Evolutionary conservation across 1,284 basidiomycete species (phyloP).

Genomic region (Leccinum griseonigrum): DNA sequence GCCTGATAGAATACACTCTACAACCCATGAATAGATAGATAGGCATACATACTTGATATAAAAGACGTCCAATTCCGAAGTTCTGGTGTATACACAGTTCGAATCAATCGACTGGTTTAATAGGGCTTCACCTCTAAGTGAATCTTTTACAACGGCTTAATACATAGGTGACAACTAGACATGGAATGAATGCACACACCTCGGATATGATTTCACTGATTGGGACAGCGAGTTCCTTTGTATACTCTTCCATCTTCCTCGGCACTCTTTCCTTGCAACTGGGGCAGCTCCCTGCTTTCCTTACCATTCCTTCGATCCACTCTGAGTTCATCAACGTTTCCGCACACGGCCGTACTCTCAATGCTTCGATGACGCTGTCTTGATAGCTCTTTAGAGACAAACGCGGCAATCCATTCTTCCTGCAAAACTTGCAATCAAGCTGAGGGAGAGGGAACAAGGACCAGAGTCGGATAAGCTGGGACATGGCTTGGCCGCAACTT

Average conservation of each 20-base stretch:
- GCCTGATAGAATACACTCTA: slow-evolving; percentile 8
- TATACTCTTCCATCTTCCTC: slow-evolving; percentile 30
- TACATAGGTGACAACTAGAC: background rate
- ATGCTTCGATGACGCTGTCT: slow-evolving; percentile 32
- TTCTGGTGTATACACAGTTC: slow-evolving; percentile 7
- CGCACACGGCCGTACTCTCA: slow-evolving; percentile 30
- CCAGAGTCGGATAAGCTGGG: slow-evolving; percentile 32
- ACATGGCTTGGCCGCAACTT: slow-evolving; percentile 41
- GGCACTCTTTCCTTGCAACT: slow-evolving; percentile 31
- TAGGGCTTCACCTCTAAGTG: slow-evolving; percentile 32
- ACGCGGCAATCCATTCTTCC: slow-evolving; percentile 34
- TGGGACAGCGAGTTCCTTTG: slow-evolving; percentile 27
- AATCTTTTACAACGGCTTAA: slow-evolving; percentile 18
- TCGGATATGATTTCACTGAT: slow-evolving; percentile 30
- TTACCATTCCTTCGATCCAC: slow-evolving; percentile 32
- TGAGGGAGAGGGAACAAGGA: slow-evolving; percentile 29
- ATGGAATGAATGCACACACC: slow-evolving; percentile 14
- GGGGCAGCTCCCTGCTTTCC: slow-evolving; percentile 30
- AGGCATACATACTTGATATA: slow-evolving; percentile 4
- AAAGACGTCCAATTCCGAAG: background rate
- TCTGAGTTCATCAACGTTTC: slow-evolving; percentile 31
- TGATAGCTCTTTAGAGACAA: slow-evolving; percentile 31
- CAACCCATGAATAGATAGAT: slow-evolving; percentile 1
- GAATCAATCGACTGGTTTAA: slow-evolving; percentile 17
- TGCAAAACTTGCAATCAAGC: slow-evolving; percentile 34